Evolutionary conservation across 257 asterid genomes (phyloP).

Genomic region (Primulina tabacum): DNA sequence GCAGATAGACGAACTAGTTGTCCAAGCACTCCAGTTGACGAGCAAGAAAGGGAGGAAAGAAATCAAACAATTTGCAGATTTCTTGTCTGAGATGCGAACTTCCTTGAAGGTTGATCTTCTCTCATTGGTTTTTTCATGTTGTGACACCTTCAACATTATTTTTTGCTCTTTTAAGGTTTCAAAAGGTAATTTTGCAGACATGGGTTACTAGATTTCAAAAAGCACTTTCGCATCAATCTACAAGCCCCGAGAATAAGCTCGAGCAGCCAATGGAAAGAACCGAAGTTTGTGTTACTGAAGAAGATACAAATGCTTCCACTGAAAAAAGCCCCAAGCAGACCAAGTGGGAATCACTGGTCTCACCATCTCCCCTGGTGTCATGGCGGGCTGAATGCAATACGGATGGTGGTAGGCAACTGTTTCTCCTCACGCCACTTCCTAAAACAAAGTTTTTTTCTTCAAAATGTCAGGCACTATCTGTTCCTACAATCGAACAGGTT

Average conservation of each 20-base stretch:
- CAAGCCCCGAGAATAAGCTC: constrained; percentile 29
- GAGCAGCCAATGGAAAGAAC: constrained; percentile 34
- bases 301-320: constrained; percentile 22
- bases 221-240: constrained; percentile 36
- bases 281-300: constrained; percentile 24
- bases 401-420: constrained; percentile 68
- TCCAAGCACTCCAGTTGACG: constrained; percentile 50
- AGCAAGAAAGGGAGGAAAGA: constrained; percentile 49
- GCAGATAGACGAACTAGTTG: constrained; percentile 92
- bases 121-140: constrained; percentile 13
- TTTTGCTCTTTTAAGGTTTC: constrained; percentile 6
- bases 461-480: constrained; percentile 32
- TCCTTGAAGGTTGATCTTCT: constrained; percentile 63
- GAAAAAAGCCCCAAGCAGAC: constrained; percentile 58
- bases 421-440: constrained; percentile 88
- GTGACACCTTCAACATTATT: constrained; percentile 5
- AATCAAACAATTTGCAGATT: constrained; percentile 60
- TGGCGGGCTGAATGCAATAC: constrained; percentile 76
- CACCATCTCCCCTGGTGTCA: constrained; percentile 93
- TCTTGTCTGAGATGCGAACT: constrained; percentile 64
- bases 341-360: constrained; percentile 66
- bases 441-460: constrained; percentile 40
- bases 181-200: constrained; percentile 55
- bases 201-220: constrained; percentile 71
- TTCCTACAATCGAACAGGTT: constrained; percentile 28